Conservation (phyloP, 2,329 filamentous ascomycete species). For the Orbilia javanica region DNA sequence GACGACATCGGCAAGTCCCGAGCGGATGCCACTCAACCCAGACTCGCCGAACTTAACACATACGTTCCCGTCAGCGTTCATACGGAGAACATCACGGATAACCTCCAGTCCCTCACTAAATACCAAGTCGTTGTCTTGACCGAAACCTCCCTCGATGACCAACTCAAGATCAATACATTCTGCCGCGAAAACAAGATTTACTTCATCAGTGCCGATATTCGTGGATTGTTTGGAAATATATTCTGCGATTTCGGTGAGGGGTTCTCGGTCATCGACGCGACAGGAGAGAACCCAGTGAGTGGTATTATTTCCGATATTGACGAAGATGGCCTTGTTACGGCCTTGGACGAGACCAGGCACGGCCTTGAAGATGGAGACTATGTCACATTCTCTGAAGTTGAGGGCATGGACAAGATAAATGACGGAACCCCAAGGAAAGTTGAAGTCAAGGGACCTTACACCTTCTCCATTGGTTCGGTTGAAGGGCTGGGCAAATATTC, state of each 20-base stretch:
- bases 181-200: constrained; percentile 95
- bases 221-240: constrained; percentile 91
- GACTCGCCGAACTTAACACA: constrained; percentile 93
- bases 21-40: constrained; percentile 85
- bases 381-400: constrained; percentile 91
- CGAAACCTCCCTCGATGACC: constrained; percentile 81
- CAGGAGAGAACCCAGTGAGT: constrained; percentile 85
- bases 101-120: constrained; percentile 85
- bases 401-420: constrained; percentile 92
- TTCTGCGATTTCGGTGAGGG: constrained; percentile 98
- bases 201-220: constrained; percentile 87
- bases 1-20: constrained; percentile 93
- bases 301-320: constrained; percentile 93
- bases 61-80: constrained; percentile 92
- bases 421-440: constrained; percentile 86
- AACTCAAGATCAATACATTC: constrained; percentile 88
- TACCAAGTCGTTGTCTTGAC: constrained; percentile 95
- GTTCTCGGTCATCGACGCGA: constrained; percentile 90
- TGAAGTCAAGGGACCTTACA: constrained; percentile 94
- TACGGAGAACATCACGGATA: constrained; percentile 75
- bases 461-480: constrained; percentile 95
- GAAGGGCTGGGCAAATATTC: constrained; percentile 83
- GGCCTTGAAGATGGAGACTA: constrained; percentile 96
- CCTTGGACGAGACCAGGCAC: constrained; percentile 92
- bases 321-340: constrained; percentile 89